These are phyloP conservation scores for Kandelia obovata DNA, from an alignment of 345 rosid genomes.

Conservation along the genomic window DNA sequence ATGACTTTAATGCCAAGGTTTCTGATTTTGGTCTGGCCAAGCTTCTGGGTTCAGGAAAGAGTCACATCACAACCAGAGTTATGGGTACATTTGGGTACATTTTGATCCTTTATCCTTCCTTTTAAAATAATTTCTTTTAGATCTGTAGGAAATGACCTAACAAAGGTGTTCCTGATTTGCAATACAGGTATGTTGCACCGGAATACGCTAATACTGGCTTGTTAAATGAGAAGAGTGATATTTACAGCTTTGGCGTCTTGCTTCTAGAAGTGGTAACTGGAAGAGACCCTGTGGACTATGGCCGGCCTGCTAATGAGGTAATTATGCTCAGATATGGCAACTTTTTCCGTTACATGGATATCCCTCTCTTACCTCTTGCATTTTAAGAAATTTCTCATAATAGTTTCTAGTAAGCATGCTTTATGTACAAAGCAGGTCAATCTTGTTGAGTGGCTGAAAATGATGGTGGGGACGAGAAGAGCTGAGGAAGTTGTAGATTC, in stretches of 20 bases:
- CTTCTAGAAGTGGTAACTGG: conserved; percentile 93
- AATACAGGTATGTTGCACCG: conserved; percentile 89
- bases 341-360: background rate
- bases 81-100: conserved; percentile 98
- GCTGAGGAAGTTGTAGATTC: conserved; percentile 92
- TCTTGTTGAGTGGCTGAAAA: conserved; percentile 93
- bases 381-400: background rate
- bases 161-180: conserved; percentile 7
- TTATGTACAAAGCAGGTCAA: conserved; percentile 52
- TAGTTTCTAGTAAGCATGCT: conserved; percentile 8
- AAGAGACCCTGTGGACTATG: conserved; percentile 91
- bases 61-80: conserved; percentile 94
- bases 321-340: background rate
- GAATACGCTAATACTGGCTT: conserved; percentile 93
- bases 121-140: conserved; percentile 5
- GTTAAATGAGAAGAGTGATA: conserved; percentile 91
- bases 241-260: conserved; percentile 93
- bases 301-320: conserved; percentile 88
- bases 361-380: background rate
- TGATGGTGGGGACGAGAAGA: conserved; percentile 93
- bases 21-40: conserved; percentile 98
- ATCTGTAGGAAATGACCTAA: conserved; percentile 12
- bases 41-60: conserved; percentile 82
- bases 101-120: background rate
- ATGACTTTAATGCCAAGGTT: conserved; percentile 58